Evolutionary conservation across 2,329 filamentous ascomycete genomes (phyloP).

Genomic region (Trichoderma atrobrunneum): DNA sequence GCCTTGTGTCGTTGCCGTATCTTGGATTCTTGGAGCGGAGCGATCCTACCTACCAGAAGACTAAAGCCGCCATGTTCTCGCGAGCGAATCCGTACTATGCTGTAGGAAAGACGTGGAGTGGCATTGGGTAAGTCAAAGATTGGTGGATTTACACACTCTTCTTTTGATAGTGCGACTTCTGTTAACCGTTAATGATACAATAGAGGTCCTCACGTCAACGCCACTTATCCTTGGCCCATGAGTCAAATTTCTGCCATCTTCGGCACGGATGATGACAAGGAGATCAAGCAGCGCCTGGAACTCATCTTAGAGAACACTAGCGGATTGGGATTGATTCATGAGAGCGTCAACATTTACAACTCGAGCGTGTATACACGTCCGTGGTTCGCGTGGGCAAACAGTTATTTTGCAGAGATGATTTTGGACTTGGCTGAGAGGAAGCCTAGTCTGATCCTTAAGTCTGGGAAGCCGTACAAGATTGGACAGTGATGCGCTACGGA

Average conservation of each 20-base stretch:
- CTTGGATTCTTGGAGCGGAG: conserved; percentile 57
- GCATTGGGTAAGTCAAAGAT: conserved; percentile 27
- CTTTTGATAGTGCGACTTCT: not conserved
- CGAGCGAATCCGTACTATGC: conserved; percentile 74
- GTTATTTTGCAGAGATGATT: conserved; percentile 42
- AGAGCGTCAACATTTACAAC: conserved; percentile 45
- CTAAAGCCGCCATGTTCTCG: conserved; percentile 72
- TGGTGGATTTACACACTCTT: not conserved
- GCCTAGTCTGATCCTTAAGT: conserved; percentile 63
- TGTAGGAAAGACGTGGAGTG: conserved; percentile 25
- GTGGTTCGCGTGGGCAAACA: conserved; percentile 48
- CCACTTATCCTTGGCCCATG: conserved; percentile 57
- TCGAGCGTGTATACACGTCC: conserved; percentile 40
- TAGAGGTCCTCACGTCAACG: conserved; percentile 63
- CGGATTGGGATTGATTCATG: conserved; percentile 47
- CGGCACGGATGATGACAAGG: conserved; percentile 41
- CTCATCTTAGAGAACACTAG: conserved; percentile 42
- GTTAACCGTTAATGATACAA: not conserved
- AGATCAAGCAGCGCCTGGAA: conserved; percentile 34
- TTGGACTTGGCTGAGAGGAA: conserved; percentile 79
- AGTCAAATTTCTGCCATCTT: conserved; percentile 52
- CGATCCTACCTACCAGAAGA: conserved; percentile 72
- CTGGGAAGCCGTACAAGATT: conserved; percentile 19
- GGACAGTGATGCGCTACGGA: not conserved
- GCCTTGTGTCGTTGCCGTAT: conserved; percentile 62